Evolutionary conservation across 2,329 filamentous ascomycete species (phyloP).

Genomic region (Penicillium sumatraense): DNA sequence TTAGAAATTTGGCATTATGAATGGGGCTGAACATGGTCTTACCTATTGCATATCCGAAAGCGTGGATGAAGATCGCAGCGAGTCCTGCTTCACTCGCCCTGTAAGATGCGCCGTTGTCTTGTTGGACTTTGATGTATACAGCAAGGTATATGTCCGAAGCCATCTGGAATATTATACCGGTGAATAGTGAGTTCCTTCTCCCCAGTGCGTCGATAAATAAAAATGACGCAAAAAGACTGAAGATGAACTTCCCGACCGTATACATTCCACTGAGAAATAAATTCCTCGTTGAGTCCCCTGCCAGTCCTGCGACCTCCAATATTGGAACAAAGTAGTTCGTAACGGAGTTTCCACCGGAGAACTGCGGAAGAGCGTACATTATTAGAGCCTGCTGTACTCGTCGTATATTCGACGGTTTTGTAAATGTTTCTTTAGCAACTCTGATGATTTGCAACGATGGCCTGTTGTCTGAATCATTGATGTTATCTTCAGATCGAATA

Average conservation of each 20-base stretch:
- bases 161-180: constrained; percentile 44
- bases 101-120: constrained; percentile 28
- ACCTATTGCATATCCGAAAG: constrained; percentile 49
- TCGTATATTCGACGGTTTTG: constrained; percentile 42
- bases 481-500: constrained; percentile 16
- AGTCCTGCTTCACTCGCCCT: constrained; percentile 43
- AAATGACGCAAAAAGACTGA: constrained; percentile 47
- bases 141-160: constrained; percentile 49
- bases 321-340: constrained; percentile 51
- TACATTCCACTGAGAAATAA: constrained; percentile 51
- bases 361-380: constrained; percentile 45
- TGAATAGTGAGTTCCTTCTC: constrained; percentile 44
- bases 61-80: constrained; percentile 51
- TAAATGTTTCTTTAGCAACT: constrained; percentile 44
- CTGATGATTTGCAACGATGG: constrained; percentile 21
- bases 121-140: constrained; percentile 44
- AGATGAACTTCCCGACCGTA: constrained; percentile 48
- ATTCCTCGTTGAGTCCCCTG: constrained; percentile 29
- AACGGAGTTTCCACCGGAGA: constrained; percentile 51
- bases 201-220: constrained; percentile 52
- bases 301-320: constrained; percentile 43
- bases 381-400: constrained; percentile 44
- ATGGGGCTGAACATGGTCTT: constrained; percentile 12
- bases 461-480: constrained; percentile 10
- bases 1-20: not conserved